Base-by-base conservation (phyloP, 129 eudicot genomes). In the Flaveria ramosissima region DNA sequence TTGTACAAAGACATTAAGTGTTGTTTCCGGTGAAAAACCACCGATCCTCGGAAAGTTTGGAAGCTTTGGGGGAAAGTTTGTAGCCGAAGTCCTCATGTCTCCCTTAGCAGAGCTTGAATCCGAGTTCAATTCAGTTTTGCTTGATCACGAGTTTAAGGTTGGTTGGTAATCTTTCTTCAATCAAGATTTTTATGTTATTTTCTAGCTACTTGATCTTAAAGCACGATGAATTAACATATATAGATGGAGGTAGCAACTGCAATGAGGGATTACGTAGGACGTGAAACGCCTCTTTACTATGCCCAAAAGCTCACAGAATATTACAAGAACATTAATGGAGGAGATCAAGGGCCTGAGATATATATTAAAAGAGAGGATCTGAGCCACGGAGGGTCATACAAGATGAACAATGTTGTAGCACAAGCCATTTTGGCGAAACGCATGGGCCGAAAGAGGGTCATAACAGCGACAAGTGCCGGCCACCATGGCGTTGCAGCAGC, bases 321-420 rank as follows among this genome's bases (percentile, higher is more conserved):
- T 71, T 86, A 86, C 89, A 89, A 89, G 87, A 80, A 84, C 73
- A 51, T 30, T 19, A 47, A 71, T 4, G 91, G 91, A 50, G 91
- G 89, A 50, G 68, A 80, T 23, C 26, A 23, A 70, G 91, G 95
- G 42, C 95, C 95, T 1, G 87, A 89, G 39, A 89, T 89, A 71
- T 89, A 89, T 82, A 77, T 89, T 6, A 89, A 89, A 84, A 89
- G 95, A 80, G 95, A 89, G 74, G 95, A 89, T 60, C 89, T 89
- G 65, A 66, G 71, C 78, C 91, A 89, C 42, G 82, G 95, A 45
- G 95, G 95, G 68, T 83, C 91, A 11, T 87, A 89, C 78, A 89
- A 89, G 83, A 86, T 89, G 84, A 86, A 86, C 84, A 89, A 84
- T 4, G 89, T 85, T 23, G 74, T 86, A n/a, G 89, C 90, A 52